A percentile compares a stretch with the other conserved stretches of the same genome.
These are phyloP conservation scores for Canna indica DNA, from an alignment of 176 grass and related monocot species.

Conservation along the genomic window DNA sequence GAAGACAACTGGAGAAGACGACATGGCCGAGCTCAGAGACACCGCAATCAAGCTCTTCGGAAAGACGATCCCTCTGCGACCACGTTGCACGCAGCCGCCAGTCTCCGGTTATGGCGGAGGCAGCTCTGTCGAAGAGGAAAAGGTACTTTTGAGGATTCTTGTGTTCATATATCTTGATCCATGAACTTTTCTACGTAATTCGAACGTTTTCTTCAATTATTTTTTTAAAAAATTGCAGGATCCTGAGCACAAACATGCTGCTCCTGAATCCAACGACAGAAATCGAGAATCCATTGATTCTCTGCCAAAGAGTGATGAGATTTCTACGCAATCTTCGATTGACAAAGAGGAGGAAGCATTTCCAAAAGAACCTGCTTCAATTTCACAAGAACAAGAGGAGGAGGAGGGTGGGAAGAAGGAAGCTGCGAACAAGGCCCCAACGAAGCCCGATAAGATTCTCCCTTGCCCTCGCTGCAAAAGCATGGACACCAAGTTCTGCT, in stretches of 20 bases:
- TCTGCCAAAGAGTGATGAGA: background rate
- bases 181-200: too few relatives aligned
- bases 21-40: conserved; percentile 1
- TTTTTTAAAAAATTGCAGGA: background rate
- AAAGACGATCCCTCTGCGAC: background rate
- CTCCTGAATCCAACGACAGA: background rate
- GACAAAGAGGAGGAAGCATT: background rate
- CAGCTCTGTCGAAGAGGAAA: background rate
- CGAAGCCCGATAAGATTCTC: conserved; percentile 8
- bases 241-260: background rate
- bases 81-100: background rate
- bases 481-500: conserved; percentile 98
- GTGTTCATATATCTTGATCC: too few relatives aligned
- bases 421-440: background rate
- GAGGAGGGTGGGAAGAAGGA: background rate
- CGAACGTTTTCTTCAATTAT: too few relatives aligned
- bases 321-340: background rate
- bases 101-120: background rate
- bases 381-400: too few relatives aligned
- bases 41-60: conserved; percentile 9
- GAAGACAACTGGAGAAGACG: background rate
- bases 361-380: too few relatives aligned
- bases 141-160: conserved; percentile 2
- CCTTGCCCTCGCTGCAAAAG: conserved; percentile 24
- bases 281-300: too few relatives aligned